Percentiles rank a stretch among this genome's conserved stretches.
Evolutionary conservation across 2,329 filamentous ascomycete species (phyloP).

Genomic region (Neofusicoccum ribis): DNA sequence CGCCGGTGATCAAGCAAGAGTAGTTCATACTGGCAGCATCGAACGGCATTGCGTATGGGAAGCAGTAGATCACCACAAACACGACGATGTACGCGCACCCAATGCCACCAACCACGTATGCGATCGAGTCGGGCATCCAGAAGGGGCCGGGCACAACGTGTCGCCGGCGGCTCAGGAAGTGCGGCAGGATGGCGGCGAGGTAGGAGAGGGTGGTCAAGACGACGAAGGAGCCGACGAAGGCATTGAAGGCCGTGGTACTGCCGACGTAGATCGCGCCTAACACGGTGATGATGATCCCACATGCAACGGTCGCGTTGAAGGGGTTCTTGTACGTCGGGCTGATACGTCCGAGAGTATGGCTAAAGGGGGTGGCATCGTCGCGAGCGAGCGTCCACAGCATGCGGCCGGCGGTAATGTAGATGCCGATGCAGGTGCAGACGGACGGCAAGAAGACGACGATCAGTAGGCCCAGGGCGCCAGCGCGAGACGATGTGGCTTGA

Average conservation of each 20-base stretch:
- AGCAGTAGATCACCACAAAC: conserved; percentile 66
- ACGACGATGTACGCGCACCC: conserved; percentile 60
- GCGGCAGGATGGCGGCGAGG: conserved; percentile 61
- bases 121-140: conserved; percentile 44
- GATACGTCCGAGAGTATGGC: conserved; percentile 50
- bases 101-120: conserved; percentile 42
- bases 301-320: conserved; percentile 57
- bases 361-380: conserved; percentile 58
- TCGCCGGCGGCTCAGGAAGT: conserved; percentile 40
- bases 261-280: conserved; percentile 67
- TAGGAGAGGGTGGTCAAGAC: conserved; percentile 60
- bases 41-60: conserved; percentile 49
- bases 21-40: conserved; percentile 56
- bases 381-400: conserved; percentile 64
- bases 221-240: conserved; percentile 63
- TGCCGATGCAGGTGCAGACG: conserved; percentile 55
- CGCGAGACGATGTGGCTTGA: conserved; percentile 45
- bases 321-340: conserved; percentile 50
- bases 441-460: conserved; percentile 56
- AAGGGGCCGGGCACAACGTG: conserved; percentile 59
- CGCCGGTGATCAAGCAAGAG: conserved; percentile 53
- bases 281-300: conserved; percentile 53
- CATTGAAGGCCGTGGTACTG: conserved; percentile 66
- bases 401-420: conserved; percentile 62
- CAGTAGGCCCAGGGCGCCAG: conserved; percentile 46